These are phyloP conservation scores for Parathielavia hyrcaniae DNA, from an alignment of 495 filamentous ascomycete species.

Conservation along the genomic window DNA sequence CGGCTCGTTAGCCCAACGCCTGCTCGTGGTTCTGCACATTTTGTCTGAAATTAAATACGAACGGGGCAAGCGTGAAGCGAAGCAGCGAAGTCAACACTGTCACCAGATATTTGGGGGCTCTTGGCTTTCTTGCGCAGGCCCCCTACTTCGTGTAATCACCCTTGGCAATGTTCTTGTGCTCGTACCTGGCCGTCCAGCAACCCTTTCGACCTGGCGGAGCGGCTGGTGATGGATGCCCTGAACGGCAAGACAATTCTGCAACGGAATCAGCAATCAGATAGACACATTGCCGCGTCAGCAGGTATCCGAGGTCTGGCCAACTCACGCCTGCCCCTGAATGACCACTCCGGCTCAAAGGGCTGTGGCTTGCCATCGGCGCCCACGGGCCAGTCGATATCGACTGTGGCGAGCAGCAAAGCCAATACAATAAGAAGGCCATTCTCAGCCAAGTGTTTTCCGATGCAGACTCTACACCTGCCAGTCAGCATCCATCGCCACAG, in stretches of 20 bases:
- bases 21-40: too few relatives aligned
- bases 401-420: slow-evolving; percentile 27
- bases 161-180: neutral
- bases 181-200: slow-evolving; percentile 18
- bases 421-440: slow-evolving; percentile 30
- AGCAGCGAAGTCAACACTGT: too few relatives aligned
- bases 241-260: slow-evolving; percentile 27
- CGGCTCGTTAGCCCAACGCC: too few relatives aligned
- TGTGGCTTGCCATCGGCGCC: slow-evolving; percentile 22
- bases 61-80: too few relatives aligned
- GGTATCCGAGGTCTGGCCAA: neutral
- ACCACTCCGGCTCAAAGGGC: slow-evolving; percentile 30
- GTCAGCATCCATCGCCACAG: neutral
- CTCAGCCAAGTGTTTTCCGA: slow-evolving; percentile 29
- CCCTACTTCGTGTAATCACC: too few relatives aligned
- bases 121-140: too few relatives aligned
- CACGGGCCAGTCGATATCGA: slow-evolving; percentile 29
- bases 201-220: slow-evolving; percentile 9
- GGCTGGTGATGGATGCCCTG: slow-evolving; percentile 14
- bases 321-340: slow-evolving; percentile 32
- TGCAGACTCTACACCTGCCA: slow-evolving; percentile 22
- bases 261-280: neutral
- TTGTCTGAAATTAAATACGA: too few relatives aligned
- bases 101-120: neutral
- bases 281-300: too few relatives aligned